phyloP scores from a whole-genome alignment of 1,284 basidiomycete genomes.

The Vanrija humicola region DNA sequence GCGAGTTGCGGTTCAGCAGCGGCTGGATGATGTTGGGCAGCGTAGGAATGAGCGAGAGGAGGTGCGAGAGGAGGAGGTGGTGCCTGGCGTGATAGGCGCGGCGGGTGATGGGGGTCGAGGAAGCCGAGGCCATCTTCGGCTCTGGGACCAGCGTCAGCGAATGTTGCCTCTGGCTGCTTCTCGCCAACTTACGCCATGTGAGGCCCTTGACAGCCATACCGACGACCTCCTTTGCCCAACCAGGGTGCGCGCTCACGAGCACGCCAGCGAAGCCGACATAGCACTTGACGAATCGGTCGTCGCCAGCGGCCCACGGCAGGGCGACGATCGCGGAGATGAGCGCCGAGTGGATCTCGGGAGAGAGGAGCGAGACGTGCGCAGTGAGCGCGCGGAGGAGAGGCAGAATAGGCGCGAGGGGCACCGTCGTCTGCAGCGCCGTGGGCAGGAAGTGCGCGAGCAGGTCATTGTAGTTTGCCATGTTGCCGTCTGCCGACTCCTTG shows the following conservation, averaged over 20 bases:
- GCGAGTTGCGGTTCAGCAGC: constrained; percentile 77
- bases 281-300: constrained; percentile 69
- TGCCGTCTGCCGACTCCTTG: constrained; percentile 42
- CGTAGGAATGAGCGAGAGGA: constrained; percentile 85
- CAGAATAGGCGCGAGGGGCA: constrained; percentile 48
- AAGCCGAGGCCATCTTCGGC: constrained; percentile 4
- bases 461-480: constrained; percentile 53
- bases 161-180: background rate
- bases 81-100: constrained; percentile 79
- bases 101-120: constrained; percentile 59
- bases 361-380: constrained; percentile 59
- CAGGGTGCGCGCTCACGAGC: constrained; percentile 86
- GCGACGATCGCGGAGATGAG: constrained; percentile 84
- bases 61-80: constrained; percentile 76
- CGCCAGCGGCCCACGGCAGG: constrained; percentile 87
- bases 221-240: constrained; percentile 82
- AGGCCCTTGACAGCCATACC: constrained; percentile 77
- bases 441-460: constrained; percentile 54
- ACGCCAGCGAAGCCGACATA: constrained; percentile 87
- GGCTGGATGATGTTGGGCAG: constrained; percentile 80
- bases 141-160: constrained; percentile 18
- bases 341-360: constrained; percentile 59
- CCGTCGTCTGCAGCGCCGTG: constrained; percentile 28
- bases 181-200: constrained; percentile 70
- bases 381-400: constrained; percentile 59